phyloP scores from a whole-genome alignment of 179 eudicot genomes.

The Amaranthus tricolor region DNA sequence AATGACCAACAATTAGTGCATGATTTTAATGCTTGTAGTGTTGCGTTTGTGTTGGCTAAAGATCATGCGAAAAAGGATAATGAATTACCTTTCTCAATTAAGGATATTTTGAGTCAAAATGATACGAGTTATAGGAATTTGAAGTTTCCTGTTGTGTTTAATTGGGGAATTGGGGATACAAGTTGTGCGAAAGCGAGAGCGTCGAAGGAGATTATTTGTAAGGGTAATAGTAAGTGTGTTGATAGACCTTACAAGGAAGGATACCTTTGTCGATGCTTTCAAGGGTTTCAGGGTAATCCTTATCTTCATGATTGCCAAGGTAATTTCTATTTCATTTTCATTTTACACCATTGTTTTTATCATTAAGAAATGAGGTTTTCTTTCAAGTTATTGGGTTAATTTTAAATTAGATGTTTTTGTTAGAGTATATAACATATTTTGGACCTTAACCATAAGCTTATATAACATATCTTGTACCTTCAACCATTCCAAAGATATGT shows the following conservation, averaged over 20 bases:
- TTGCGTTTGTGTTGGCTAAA: conserved; percentile 7
- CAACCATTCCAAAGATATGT: no score
- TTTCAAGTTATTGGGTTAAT: no score
- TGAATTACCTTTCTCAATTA: conserved; percentile 3
- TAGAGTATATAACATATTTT: no score
- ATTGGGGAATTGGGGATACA: neutral
- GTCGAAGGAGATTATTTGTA: neutral
- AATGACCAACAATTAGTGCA: neutral
- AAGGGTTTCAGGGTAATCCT: conserved; percentile 10
- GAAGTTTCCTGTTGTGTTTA: conserved; percentile 14
- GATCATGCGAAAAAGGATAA: neutral
- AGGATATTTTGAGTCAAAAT: neutral
- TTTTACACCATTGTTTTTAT: no score
- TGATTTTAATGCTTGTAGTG: conserved; percentile 11
- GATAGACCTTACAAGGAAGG: neutral
- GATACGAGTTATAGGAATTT: neutral
- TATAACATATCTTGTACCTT: no score
- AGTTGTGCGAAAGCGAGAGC: conserved; percentile 1
- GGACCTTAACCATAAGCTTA: no score
- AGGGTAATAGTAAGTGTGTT: conserved; percentile 2
- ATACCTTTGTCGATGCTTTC: conserved; percentile 1
- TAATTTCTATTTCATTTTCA: neutral
- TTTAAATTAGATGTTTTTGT: no score
- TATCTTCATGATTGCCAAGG: conserved; percentile 15
- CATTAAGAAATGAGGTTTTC: no score